Evolutionary conservation across 2,329 filamentous ascomycete genomes (phyloP).

Genomic region (Penicillium hesseltinei): DNA sequence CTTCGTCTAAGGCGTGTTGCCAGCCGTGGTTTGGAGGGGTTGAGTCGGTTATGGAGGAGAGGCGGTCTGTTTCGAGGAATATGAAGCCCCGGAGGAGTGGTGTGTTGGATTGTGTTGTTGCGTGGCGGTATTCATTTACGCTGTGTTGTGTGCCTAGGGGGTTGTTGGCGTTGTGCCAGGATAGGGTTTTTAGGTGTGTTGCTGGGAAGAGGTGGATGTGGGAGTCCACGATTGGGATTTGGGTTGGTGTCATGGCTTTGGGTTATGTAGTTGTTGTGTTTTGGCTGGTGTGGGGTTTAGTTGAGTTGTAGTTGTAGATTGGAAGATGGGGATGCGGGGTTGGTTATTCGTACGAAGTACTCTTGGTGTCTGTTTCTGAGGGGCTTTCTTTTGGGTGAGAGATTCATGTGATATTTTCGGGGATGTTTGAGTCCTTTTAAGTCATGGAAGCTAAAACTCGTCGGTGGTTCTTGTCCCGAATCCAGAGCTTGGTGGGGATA

Average conservation of each 20-base stretch:
- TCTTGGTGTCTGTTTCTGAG: background rate
- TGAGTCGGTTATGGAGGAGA: constrained; percentile 53
- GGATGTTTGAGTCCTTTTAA: background rate
- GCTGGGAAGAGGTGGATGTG: constrained; percentile 86
- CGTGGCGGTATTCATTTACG: constrained; percentile 60
- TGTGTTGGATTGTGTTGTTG: constrained; percentile 15
- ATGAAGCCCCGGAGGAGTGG: constrained; percentile 65
- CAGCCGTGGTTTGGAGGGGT: constrained; percentile 51
- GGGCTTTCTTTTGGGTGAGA: background rate
- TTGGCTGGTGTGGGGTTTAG: background rate
- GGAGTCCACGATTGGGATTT: constrained; percentile 69
- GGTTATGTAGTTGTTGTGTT: background rate
- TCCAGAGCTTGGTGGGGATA: background rate
- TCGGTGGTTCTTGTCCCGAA: constrained; percentile 8
- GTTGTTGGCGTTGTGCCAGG: constrained; percentile 64
- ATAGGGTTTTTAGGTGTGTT: constrained; percentile 63
- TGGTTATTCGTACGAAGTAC: background rate
- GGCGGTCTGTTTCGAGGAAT: constrained; percentile 79
- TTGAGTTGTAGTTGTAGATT: background rate
- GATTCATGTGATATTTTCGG: background rate
- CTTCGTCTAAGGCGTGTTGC: constrained; percentile 67
- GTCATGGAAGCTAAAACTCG: too few relatives aligned
- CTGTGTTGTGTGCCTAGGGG: constrained; percentile 65
- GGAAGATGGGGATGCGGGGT: background rate
- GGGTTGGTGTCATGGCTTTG: background rate